Conservation (phyloP, 2,329 filamentous ascomycete genomes). For the Colletotrichum spaethianum region DNA sequence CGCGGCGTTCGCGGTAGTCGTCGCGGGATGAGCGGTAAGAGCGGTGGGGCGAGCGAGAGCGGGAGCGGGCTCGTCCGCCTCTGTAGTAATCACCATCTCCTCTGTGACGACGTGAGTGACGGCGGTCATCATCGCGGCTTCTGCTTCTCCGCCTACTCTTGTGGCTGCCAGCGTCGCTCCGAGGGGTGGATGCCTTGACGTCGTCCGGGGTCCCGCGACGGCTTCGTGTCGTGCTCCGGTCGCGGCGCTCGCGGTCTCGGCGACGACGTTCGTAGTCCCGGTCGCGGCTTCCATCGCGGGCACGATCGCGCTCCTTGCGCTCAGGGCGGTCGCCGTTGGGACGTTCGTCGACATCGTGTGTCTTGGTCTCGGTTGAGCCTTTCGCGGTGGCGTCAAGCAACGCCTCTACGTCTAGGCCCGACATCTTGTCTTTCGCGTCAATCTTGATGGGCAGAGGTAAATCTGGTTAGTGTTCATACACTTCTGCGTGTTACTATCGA, state of each 20-base stretch:
- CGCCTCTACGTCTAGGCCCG: constrained; percentile 83
- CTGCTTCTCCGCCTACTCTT: constrained; percentile 86
- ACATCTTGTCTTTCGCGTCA: constrained; percentile 54
- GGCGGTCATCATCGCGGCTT: constrained; percentile 82
- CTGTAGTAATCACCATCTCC: constrained; percentile 78
- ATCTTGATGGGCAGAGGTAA: not conserved
- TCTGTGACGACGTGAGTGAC: constrained; percentile 81
- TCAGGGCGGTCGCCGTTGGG: constrained; percentile 65
- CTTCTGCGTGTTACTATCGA: not conserved
- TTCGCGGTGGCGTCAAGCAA: constrained; percentile 89
- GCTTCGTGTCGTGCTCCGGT: constrained; percentile 66
- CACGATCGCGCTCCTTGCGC: constrained; percentile 66
- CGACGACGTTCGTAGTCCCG: constrained; percentile 64
- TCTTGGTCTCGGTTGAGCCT: constrained; percentile 65
- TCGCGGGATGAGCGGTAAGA: constrained; percentile 68
- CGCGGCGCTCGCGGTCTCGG: constrained; percentile 65
- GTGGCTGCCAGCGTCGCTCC: constrained; percentile 84
- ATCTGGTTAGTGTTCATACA: not conserved
- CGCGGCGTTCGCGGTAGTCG: constrained; percentile 70
- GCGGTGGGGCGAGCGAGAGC: constrained; percentile 79
- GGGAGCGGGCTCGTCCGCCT: constrained; percentile 64
- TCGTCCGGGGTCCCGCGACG: constrained; percentile 65
- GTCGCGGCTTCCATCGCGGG: constrained; percentile 62
- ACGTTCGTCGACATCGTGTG: constrained; percentile 68
- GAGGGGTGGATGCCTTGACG: constrained; percentile 76